Percentiles rank a stretch among this genome's conserved stretches.
Conservation (phyloP, 176 grass and related monocot genomes). For the Echinochloa phyllopogon region DNA sequence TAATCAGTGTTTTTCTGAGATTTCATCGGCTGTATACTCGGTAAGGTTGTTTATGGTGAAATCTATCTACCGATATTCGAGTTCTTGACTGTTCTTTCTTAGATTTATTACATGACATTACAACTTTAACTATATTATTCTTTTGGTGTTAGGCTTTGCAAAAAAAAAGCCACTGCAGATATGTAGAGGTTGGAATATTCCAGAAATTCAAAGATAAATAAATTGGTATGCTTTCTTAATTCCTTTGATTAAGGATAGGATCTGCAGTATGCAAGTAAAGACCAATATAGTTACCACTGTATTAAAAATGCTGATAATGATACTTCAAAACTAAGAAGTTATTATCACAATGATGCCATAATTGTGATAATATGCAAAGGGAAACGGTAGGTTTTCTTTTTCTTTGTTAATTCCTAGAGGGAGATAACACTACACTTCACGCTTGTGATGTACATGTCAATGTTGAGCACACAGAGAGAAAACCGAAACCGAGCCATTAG, state of each 20-base stretch:
- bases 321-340: slow-evolving; percentile 16
- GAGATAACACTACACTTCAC: background rate
- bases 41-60: too few species aligned
- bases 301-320: background rate
- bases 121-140: too few species aligned
- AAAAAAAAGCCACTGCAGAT: too few species aligned
- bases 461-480: slow-evolving; percentile 21
- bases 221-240: background rate
- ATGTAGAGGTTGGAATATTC: background rate
- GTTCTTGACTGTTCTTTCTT: too few species aligned
- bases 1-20: background rate
- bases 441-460: slow-evolving; percentile 27
- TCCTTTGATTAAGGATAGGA: too few species aligned
- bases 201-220: background rate
- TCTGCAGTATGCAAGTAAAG: background rate
- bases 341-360: background rate
- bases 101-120: too few species aligned
- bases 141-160: too few species aligned
- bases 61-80: too few species aligned
- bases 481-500: slow-evolving; percentile 46
- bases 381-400: background rate
- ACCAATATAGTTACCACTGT: background rate
- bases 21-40: too few species aligned
- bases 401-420: background rate
- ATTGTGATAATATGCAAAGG: background rate